Evolutionary conservation across 192 early-diverging fungal genomes (phyloP), one percentile per base, ranked within the genome.

Genomic region (Coemansia sp.): DNA sequence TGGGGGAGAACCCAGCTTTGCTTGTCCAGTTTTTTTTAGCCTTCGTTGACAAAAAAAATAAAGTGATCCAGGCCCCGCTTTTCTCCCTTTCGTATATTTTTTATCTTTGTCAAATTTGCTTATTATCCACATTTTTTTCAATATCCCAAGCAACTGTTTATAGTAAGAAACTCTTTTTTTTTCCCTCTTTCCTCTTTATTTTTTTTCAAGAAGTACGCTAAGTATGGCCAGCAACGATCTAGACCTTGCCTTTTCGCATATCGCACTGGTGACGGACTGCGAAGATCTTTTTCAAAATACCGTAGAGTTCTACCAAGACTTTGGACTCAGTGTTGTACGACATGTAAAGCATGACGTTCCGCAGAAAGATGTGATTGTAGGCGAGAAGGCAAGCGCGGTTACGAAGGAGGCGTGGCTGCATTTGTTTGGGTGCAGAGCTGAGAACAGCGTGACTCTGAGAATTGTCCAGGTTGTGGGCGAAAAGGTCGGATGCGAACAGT

Each of bases 241-340:
- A 5, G 69, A 56, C 31, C 55, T 81, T 25, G 75, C 69, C 25
- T 83, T 84, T 60, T 80, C 77, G 31, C 77, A 80, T 55, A 64
- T 84, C 54, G 71, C 66, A 0, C 65, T 84, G 17, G 74, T 71
- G 34, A 71, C 83, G 16, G 64, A 59, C 42, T 50, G 48, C 48
- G 38, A 61, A 29, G 61, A 66, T 14, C 48, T 65, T 50, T 77
- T 75, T 28, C 56, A 81, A 22, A 65, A 72, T 30, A 73, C 83
- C 0, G 58, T 87, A 12, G 61, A 63, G 8, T 89, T 89, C 66
- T 91, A 91, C 68, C 50, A 62, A 16, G 56, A 68, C 28, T 71
- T 91, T 38, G 89, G 89, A 8, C 87, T 89, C 56, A 71, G 68
- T 51, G 75, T 74, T 1, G 76, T 90, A 48, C 73, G 79, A 4